Percentiles rank a stretch among this genome's conserved stretches.
phyloP scores from a whole-genome alignment of 148 eudicot genomes.

The Nepenthes mirabilis region DNA sequence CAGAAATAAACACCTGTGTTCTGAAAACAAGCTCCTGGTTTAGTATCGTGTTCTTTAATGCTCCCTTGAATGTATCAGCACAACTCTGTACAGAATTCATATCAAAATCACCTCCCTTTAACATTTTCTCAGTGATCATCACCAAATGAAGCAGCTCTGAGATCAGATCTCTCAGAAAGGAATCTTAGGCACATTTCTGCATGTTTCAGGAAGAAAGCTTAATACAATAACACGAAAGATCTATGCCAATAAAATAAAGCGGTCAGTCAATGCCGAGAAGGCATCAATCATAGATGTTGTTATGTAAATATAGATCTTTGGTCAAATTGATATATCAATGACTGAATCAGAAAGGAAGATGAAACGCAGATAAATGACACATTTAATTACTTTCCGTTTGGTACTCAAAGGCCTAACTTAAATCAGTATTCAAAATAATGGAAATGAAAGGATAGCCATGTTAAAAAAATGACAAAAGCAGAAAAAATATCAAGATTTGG shows the following conservation, averaged over 20 bases:
- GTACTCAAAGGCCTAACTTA: no score
- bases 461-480: no score
- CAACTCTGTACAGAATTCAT: slow-evolving; percentile 13
- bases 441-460: no score
- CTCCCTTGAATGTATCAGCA: slow-evolving; percentile 21
- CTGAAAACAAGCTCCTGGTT: slow-evolving; percentile 38
- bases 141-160: slow-evolving; percentile 3
- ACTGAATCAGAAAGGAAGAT: neutral
- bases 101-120: slow-evolving; percentile 18
- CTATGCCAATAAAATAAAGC: slow-evolving; percentile 1
- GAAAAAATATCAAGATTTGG: no score
- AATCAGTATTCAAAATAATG: no score
- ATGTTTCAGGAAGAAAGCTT: slow-evolving; percentile 8
- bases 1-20: slow-evolving; percentile 30
- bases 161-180: neutral
- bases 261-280: slow-evolving; percentile 3
- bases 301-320: slow-evolving; percentile 1
- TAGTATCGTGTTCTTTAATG: slow-evolving; percentile 36
- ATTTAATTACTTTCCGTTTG: no score
- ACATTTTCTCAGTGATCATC: slow-evolving; percentile 19
- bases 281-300: slow-evolving; percentile 6
- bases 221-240: neutral
- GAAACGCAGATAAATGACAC: neutral
- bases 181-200: slow-evolving; percentile 12
- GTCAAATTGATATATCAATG: neutral